Conservation (phyloP, 306 rosid genomes). For the Gleditsia sinensis region DNA sequence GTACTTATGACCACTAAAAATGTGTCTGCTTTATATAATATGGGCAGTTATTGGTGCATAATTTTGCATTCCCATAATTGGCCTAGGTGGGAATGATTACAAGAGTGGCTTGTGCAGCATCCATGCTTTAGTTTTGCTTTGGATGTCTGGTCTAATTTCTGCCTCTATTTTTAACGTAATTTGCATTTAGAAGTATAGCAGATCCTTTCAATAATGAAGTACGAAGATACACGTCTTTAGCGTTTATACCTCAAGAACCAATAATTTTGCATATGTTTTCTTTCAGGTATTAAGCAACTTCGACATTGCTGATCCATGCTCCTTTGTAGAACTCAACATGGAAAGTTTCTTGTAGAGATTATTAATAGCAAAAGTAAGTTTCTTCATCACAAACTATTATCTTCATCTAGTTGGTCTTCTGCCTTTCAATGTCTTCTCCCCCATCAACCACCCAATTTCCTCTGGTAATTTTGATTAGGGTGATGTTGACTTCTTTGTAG, state of each 20-base stretch:
- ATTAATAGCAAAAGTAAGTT: slow-evolving; percentile 45
- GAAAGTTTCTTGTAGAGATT: slow-evolving; percentile 59
- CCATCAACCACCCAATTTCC: not conserved
- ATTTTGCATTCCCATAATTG: not conserved
- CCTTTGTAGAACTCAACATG: slow-evolving; percentile 71
- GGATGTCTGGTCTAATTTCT: not conserved
- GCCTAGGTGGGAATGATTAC: not conserved
- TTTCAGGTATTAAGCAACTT: slow-evolving; percentile 82
- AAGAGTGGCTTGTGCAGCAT: not conserved
- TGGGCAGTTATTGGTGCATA: slow-evolving; percentile 10
- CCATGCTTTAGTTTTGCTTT: not conserved
- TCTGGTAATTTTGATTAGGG: not conserved
- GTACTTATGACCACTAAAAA: slow-evolving; percentile 39
- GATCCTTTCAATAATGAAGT: not conserved
- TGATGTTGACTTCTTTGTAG: slow-evolving; percentile 23
- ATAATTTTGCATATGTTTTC: not conserved
- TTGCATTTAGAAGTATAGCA: not conserved
- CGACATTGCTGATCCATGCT: slow-evolving; percentile 92
- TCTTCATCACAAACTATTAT: slow-evolving; percentile 21
- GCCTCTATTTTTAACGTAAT: not conserved
- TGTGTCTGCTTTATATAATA: slow-evolving; percentile 3
- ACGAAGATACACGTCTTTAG: not conserved
- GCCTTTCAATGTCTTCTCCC: not conserved
- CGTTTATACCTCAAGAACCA: slow-evolving; percentile 9
- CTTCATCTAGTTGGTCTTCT: not conserved